Conservation (phyloP, 192 early-diverging fungal genomes). For the Mortierella alpina region DNA sequence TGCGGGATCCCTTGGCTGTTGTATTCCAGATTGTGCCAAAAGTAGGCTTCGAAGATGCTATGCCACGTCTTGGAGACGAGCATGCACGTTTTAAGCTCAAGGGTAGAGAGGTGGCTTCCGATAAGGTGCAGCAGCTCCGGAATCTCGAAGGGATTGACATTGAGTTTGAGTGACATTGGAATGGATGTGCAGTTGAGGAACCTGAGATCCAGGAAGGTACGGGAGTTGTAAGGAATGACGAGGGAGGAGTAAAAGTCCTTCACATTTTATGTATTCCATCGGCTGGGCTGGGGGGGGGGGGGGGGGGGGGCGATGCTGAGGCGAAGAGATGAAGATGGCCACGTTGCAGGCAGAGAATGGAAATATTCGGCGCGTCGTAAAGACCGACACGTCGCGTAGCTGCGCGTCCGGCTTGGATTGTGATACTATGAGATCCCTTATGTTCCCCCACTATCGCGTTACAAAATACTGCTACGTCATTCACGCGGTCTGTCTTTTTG, state of each 20-base stretch:
- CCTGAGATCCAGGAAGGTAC: background rate
- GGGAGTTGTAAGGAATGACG: background rate
- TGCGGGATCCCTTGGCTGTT: constrained; percentile 3
- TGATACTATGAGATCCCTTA: too few species aligned
- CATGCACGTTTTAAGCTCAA: constrained; percentile 32
- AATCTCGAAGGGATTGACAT: constrained; percentile 29
- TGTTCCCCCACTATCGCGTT: too few species aligned
- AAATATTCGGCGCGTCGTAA: too few species aligned
- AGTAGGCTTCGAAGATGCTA: constrained; percentile 18
- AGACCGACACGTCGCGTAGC: too few species aligned
- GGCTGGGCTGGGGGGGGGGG: too few species aligned
- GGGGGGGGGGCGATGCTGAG: background rate
- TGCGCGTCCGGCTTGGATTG: too few species aligned
- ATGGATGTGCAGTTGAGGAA: background rate
- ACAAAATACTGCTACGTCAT: too few species aligned
- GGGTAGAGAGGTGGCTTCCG: constrained; percentile 15
- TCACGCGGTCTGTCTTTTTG: too few species aligned
- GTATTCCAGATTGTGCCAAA: constrained; percentile 25
- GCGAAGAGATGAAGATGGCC: too few species aligned
- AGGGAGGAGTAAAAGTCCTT: too few species aligned
- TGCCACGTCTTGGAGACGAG: constrained; percentile 29
- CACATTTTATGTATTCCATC: too few species aligned
- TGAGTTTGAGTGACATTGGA: constrained; percentile 14
- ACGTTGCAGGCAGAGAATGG: too few species aligned
- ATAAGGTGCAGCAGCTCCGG: constrained; percentile 22